These are phyloP conservation scores for Trypanosoma congolense DNA, from an alignment of 208 protist species.

Conservation along the genomic window DNA sequence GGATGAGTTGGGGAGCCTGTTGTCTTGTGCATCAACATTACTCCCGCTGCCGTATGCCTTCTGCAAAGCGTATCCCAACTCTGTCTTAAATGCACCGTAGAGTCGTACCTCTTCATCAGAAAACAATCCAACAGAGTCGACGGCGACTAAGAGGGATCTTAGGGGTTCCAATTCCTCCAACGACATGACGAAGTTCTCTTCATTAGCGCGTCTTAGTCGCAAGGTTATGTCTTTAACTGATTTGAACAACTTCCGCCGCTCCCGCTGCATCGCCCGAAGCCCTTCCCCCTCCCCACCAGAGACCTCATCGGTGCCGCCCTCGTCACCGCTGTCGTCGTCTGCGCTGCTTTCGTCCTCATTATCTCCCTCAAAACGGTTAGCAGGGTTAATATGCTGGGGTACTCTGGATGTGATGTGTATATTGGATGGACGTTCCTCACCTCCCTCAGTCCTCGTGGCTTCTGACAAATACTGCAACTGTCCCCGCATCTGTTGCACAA, in stretches of 20 bases:
- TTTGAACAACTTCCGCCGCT: constrained; percentile 20
- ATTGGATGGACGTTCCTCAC: neutral
- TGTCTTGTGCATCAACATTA: too few relatives aligned
- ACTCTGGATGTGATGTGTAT: neutral
- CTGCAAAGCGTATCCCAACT: constrained; percentile 17
- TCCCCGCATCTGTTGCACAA: constrained; percentile 12
- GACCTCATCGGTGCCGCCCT: neutral
- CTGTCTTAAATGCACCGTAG: constrained; percentile 19
- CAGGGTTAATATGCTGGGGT: neutral
- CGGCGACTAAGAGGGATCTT: constrained; percentile 20
- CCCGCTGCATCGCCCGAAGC: neutral
- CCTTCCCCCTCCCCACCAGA: constrained; percentile 1
- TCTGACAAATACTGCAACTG: constrained; percentile 9
- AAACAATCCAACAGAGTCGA: constrained; percentile 20
- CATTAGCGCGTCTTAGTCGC: constrained; percentile 24
- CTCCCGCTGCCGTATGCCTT: neutral
- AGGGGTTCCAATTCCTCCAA: constrained; percentile 25
- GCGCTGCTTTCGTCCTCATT: constrained; percentile 4
- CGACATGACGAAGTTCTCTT: constrained; percentile 12
- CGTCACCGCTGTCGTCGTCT: neutral
- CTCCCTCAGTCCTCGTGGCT: constrained; percentile 18
- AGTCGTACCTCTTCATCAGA: constrained; percentile 22
- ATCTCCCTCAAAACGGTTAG: neutral
- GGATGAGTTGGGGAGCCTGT: too few relatives aligned
- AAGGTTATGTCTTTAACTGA: constrained; percentile 30